Evolutionary conservation across 2,329 filamentous ascomycete species (phyloP), one percentile per base, ranked within the genome.

Genomic region (Hypoxylon sp.): DNA sequence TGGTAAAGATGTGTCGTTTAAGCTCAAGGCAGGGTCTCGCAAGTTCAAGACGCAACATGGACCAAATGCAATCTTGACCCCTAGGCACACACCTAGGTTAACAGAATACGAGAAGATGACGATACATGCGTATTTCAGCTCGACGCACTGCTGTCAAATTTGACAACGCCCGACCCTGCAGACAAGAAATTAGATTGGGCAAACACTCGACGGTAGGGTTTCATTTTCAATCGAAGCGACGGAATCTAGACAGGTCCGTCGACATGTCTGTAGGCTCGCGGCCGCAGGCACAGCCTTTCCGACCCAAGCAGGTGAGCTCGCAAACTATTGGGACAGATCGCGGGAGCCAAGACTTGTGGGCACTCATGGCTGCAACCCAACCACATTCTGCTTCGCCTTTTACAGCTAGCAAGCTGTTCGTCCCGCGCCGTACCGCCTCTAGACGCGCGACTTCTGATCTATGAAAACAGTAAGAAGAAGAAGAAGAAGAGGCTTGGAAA

Each of bases 281-380:
- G n/a, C 37, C 37, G 44, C 34, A 17, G 34, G 44, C 17, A 52
- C 20, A 52, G 58, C 44, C 20, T 54, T 50, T 11, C n/a, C 15
- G 22, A 22, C n/a, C 41, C 6, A 7, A 43, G 19, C 17, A 56
- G 47, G 20, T 47, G 50, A 24, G 17, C 37, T 60, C 37, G 37
- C n/a, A 1, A 26, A 54, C 52, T 59, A 64, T 64, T 64, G 43
- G 51, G 50, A 2, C 46, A 50, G 48, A 22, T 51, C 15, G 47
- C 43, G 49, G 46, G 30, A 64, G 57, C 64, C 60, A 67, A 64
- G 64, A 15, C 52, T 39, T 39, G 44, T 22, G 44, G 46, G 48
- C 39, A 37, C 52, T 41, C 30, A 20, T 37, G 44, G 47, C 20
- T 64, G 54, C 28, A 51, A 59, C 64, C 49, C 48, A 55, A 53